Conservation (phyloP, 2,329 filamentous ascomycete species). For the Paecilomyces sp. region DNA sequence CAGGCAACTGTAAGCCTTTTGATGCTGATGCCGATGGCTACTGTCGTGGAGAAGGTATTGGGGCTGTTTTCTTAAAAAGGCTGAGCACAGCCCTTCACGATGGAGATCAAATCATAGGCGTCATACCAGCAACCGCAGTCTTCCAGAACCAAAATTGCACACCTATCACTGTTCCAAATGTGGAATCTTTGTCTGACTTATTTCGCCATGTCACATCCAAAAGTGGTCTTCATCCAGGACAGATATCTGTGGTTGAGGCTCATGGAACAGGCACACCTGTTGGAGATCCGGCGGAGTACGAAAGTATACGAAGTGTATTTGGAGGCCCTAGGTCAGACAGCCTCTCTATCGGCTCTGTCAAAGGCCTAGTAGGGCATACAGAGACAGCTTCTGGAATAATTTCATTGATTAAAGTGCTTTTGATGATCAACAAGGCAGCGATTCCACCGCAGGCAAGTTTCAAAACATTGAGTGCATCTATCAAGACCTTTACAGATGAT, state of each 20-base stretch:
- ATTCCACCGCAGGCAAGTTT: conserved; percentile 52
- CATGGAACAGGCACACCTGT: conserved; percentile 14
- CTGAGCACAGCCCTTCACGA: conserved; percentile 40
- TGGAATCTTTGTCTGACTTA: conserved; percentile 14
- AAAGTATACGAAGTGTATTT: background rate
- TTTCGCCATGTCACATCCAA: conserved; percentile 16
- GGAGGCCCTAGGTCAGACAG: conserved; percentile 8
- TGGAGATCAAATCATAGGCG: conserved; percentile 37
- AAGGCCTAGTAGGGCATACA: conserved; percentile 42
- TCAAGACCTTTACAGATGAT: background rate
- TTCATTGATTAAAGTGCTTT: conserved; percentile 53
- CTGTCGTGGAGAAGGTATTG: conserved; percentile 43
- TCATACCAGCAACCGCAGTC: conserved; percentile 22
- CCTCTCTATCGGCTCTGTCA: conserved; percentile 24
- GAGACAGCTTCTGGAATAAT: conserved; percentile 24
- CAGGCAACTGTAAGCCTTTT: conserved; percentile 43
- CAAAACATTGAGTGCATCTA: background rate
- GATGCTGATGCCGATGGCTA: conserved; percentile 44
- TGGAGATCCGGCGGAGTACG: conserved; percentile 5
- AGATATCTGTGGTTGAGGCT: conserved; percentile 2
- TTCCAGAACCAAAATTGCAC: conserved; percentile 24
- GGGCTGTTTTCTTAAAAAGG: conserved; percentile 39
- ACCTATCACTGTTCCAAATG: conserved; percentile 4
- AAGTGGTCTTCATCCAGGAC: conserved; percentile 7
- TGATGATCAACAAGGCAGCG: conserved; percentile 56